Evolutionary conservation across 495 filamentous ascomycete species (phyloP).

Genomic region (Penicillium riverlandense): DNA sequence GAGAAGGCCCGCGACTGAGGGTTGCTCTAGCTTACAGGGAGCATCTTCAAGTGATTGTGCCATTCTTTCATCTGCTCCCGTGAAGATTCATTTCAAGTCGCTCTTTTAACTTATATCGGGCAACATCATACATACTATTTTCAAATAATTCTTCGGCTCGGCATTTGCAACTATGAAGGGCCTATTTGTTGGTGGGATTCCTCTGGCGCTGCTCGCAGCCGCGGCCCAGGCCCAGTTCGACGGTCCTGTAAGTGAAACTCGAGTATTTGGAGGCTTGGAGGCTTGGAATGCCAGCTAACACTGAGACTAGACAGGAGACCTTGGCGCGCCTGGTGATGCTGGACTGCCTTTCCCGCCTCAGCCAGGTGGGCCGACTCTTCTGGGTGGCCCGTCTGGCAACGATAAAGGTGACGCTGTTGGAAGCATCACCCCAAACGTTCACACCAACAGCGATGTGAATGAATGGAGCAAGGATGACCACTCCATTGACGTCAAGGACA

Average conservation of each 20-base stretch:
- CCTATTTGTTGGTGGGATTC: slow-evolving; percentile 26
- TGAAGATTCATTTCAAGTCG: slow-evolving; percentile 15
- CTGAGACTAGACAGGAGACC: no score
- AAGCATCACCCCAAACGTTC: slow-evolving; percentile 8
- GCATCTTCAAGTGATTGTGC: slow-evolving; percentile 6
- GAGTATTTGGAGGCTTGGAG: not conserved
- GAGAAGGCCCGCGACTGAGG: not conserved
- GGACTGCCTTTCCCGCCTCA: not conserved
- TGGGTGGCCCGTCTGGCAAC: slow-evolving; percentile 17
- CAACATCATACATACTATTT: slow-evolving; percentile 1
- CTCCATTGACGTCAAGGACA: slow-evolving; percentile 17
- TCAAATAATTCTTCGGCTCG: no score
- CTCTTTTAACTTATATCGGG: slow-evolving; percentile 16
- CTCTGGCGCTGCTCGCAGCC: slow-evolving; percentile 32
- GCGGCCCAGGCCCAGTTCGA: slow-evolving; percentile 25
- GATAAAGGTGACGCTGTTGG: slow-evolving; percentile 11
- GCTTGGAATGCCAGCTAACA: not conserved
- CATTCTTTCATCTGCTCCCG: slow-evolving; percentile 16
- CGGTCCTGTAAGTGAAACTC: slow-evolving; percentile 5
- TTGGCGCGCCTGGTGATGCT: no score
- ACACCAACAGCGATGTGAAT: slow-evolving; percentile 15
- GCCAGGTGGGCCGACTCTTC: slow-evolving; percentile 8
- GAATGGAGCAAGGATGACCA: slow-evolving; percentile 25
- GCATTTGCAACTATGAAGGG: slow-evolving; percentile 26
- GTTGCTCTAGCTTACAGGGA: slow-evolving; percentile 1